These are phyloP conservation scores for Neospermospora avenae DNA, from an alignment of 2,329 filamentous ascomycete genomes.

Conservation along the genomic window DNA sequence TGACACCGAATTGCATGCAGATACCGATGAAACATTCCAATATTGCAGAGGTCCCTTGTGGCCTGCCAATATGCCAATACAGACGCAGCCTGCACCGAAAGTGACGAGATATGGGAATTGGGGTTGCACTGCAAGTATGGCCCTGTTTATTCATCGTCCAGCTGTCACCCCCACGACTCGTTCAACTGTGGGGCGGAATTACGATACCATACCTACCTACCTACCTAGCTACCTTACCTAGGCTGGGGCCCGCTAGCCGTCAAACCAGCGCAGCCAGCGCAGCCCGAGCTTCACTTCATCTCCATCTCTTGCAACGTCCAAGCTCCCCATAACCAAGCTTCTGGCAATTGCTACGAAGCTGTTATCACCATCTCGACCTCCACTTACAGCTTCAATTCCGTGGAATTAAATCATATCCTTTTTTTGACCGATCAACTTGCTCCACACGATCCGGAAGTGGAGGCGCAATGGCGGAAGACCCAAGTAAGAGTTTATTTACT, in stretches of 20 bases:
- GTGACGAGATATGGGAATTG: constrained; percentile 12
- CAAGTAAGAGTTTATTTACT: constrained; percentile 49
- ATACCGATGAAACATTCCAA: constrained; percentile 12
- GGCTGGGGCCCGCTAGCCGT: not conserved
- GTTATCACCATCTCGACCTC: not conserved
- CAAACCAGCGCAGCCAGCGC: constrained; percentile 2
- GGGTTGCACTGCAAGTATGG: constrained; percentile 12
- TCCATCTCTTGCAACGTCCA: constrained; percentile 1
- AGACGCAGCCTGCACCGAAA: constrained; percentile 16
- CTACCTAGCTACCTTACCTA: no score
- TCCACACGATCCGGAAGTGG: constrained; percentile 17
- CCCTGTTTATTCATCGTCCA: not conserved
- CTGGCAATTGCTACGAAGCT: constrained; percentile 15
- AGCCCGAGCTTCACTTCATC: constrained; percentile 6
- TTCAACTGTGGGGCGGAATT: constrained; percentile 5
- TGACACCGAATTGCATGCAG: constrained; percentile 3
- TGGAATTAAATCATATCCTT: constrained; percentile 9
- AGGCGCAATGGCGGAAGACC: constrained; percentile 35
- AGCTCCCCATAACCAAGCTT: constrained; percentile 10
- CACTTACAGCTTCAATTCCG: constrained; percentile 20
- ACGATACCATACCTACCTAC: no score
- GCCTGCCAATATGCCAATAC: constrained; percentile 19
- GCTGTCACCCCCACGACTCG: not conserved
- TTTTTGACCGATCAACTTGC: constrained; percentile 2
- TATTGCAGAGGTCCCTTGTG: constrained; percentile 14